Evolutionary conservation across 2,329 filamentous ascomycete genomes (phyloP).

Genomic region (Fusarium sp.): DNA sequence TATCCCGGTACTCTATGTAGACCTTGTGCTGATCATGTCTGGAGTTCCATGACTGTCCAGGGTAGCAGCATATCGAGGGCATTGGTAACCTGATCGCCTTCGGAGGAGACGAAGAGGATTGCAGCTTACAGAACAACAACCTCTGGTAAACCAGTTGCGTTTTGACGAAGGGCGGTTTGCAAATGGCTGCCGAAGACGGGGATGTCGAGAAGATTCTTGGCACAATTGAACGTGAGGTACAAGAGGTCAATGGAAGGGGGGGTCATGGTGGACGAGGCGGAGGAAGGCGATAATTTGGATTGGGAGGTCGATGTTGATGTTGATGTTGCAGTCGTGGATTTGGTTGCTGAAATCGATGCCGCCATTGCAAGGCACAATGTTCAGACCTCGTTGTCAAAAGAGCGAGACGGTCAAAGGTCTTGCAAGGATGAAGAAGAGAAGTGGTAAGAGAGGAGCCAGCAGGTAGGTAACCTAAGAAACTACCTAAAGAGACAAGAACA

Average conservation of each 20-base stretch:
- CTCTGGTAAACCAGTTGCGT: slow-evolving; percentile 60
- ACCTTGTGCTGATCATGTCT: background rate
- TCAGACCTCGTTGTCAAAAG: background rate
- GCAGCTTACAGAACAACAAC: slow-evolving; percentile 66
- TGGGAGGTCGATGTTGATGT: slow-evolving; percentile 3
- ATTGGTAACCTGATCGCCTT: slow-evolving; percentile 10
- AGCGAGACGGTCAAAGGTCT: background rate
- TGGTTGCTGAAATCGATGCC: slow-evolving; percentile 4
- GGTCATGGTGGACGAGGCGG: slow-evolving; percentile 45
- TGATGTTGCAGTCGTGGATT: slow-evolving; percentile 1
- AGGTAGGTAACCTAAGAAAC: background rate
- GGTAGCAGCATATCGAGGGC: slow-evolving; percentile 1
- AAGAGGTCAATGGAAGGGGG: slow-evolving; percentile 72
- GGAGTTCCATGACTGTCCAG: slow-evolving; percentile 17
- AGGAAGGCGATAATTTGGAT: background rate
- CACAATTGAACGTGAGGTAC: slow-evolving; percentile 91
- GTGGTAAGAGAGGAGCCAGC: background rate
- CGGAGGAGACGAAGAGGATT: slow-evolving; percentile 23
- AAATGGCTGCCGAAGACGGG: slow-evolving; percentile 78
- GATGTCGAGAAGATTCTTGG: slow-evolving; percentile 74
- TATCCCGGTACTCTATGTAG: slow-evolving; percentile 8
- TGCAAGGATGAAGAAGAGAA: background rate
- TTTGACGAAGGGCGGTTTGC: slow-evolving; percentile 65
- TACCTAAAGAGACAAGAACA: slow-evolving; percentile 1
- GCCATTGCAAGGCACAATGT: slow-evolving; percentile 12